These are phyloP conservation scores for Alternaria consortialis DNA, from an alignment of 2,329 filamentous ascomycete genomes.

Conservation along the genomic window DNA sequence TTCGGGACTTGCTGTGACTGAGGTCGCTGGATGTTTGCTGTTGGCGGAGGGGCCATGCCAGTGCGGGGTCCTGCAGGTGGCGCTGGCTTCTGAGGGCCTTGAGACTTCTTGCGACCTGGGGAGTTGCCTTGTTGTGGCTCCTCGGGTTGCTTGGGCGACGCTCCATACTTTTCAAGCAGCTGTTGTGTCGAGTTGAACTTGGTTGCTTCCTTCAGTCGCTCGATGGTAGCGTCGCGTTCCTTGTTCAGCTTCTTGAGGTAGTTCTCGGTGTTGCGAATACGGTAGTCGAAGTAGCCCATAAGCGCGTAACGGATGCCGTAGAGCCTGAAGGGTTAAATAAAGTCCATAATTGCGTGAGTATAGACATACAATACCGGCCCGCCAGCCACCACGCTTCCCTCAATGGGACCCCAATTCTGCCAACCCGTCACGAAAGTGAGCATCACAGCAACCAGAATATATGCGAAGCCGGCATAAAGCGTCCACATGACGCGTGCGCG, in stretches of 20 bases:
- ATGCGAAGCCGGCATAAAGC: slow-evolving; percentile 88
- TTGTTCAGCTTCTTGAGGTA: slow-evolving; percentile 78
- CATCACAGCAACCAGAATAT: slow-evolving; percentile 85
- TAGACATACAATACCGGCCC: slow-evolving; percentile 76
- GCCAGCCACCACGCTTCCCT: slow-evolving; percentile 81
- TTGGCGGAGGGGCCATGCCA: slow-evolving; percentile 67
- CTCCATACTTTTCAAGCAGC: slow-evolving; percentile 91
- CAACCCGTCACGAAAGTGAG: slow-evolving; percentile 85
- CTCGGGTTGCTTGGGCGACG: slow-evolving; percentile 59
- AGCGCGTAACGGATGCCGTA: slow-evolving; percentile 74
- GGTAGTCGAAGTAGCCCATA: slow-evolving; percentile 79
- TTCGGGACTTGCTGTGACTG: slow-evolving; percentile 36
- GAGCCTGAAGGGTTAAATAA: slow-evolving; percentile 67
- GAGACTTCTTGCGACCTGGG: slow-evolving; percentile 38
- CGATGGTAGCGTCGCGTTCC: slow-evolving; percentile 86
- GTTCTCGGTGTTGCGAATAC: slow-evolving; percentile 73
- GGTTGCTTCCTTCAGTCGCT: slow-evolving; percentile 92
- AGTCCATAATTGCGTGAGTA: no score
- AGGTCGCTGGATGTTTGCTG: slow-evolving; percentile 67
- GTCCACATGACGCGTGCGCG: slow-evolving; percentile 87
- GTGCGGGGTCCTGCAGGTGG: slow-evolving; percentile 56
- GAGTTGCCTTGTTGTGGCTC: slow-evolving; percentile 38
- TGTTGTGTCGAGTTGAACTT: slow-evolving; percentile 96
- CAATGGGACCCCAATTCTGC: slow-evolving; percentile 76
- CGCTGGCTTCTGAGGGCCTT: slow-evolving; percentile 41